Percentiles rank a stretch among this genome's conserved stretches.
Evolutionary conservation across 2,329 filamentous ascomycete species (phyloP).

Genomic region (Aurifilum marmelostoma): DNA sequence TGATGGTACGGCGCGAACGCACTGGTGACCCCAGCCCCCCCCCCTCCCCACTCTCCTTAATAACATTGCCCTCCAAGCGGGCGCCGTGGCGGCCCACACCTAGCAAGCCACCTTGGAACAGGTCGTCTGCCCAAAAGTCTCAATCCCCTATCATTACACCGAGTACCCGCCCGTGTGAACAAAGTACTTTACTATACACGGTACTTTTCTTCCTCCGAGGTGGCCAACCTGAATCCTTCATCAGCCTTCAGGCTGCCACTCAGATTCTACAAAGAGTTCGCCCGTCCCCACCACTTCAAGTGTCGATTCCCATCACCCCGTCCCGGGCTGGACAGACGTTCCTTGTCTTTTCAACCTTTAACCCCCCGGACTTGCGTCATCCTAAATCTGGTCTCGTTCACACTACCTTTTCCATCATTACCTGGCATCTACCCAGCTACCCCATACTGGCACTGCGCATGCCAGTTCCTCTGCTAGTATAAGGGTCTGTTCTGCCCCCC

Average conservation of each 20-base stretch:
- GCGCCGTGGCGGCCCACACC: conserved; percentile 28
- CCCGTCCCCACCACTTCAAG: conserved; percentile 9
- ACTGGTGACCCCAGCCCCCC: conserved; percentile 24
- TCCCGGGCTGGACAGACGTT: neutral
- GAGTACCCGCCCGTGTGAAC: conserved; percentile 8
- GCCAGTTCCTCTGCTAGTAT: conserved; percentile 6
- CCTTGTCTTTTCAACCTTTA: conserved; percentile 1
- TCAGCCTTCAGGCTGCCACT: neutral
- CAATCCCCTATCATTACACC: neutral
- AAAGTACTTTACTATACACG: conserved; percentile 16
- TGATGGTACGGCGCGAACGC: neutral
- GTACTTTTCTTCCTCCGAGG: conserved; percentile 10
- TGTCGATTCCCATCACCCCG: neutral
- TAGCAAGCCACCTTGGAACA: neutral
- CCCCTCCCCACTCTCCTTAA: conserved; percentile 15
- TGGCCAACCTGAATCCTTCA: neutral
- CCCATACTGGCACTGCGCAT: conserved; percentile 12
- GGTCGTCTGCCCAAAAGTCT: neutral
- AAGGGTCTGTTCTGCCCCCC: conserved; percentile 15
- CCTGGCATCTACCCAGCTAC: conserved; percentile 3
- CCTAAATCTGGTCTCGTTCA: neutral
- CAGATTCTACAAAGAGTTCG: conserved; percentile 20
- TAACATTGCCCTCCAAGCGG: conserved; percentile 27
- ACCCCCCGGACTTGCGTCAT: conserved; percentile 10
- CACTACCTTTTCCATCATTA: neutral